These are phyloP conservation scores for Pelargonium australe DNA, from an alignment of 441 rosid species.

Conservation along the genomic window DNA sequence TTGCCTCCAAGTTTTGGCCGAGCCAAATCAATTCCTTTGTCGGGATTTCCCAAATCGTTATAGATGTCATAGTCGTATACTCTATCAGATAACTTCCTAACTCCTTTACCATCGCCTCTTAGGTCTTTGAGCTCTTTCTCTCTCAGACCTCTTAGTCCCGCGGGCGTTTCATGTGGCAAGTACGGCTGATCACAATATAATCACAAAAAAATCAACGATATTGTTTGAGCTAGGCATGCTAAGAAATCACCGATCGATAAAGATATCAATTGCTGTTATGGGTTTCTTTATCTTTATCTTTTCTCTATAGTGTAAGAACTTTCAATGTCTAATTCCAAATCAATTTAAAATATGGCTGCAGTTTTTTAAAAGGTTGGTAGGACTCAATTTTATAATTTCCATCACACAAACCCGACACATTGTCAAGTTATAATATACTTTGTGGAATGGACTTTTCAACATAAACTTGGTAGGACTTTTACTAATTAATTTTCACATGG, in stretches of 20 bases:
- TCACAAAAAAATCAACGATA: neutral
- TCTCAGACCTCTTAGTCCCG: conserved; percentile 55
- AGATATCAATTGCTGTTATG: too few relatives aligned
- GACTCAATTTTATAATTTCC: too few relatives aligned
- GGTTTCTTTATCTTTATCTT: too few relatives aligned
- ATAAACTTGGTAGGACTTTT: neutral
- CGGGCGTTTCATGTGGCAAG: conserved; percentile 73
- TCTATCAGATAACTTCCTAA: conserved; percentile 67
- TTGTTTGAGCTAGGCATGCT: neutral
- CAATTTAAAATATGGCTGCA: too few relatives aligned
- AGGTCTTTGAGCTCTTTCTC: conserved; percentile 58
- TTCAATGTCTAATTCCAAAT: too few relatives aligned
- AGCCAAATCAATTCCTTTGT: conserved; percentile 44
- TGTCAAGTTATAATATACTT: too few relatives aligned
- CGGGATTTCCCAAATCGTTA: conserved; percentile 93
- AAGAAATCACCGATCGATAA: too few relatives aligned
- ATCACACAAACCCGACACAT: too few relatives aligned
- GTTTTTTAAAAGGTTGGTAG: too few relatives aligned
- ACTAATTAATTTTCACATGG: neutral
- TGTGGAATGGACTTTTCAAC: too few relatives aligned
- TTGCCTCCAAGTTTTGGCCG: conserved; percentile 74
- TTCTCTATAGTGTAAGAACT: too few relatives aligned
- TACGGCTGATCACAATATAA: conserved; percentile 58
- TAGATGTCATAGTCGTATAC: conserved; percentile 71
- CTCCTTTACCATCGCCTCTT: conserved; percentile 69